A percentile compares a stretch with the other conserved stretches of the same genome.
These are phyloP conservation scores for Gossypium longicalyx DNA, from an alignment of 345 rosid species.

Conservation along the genomic window DNA sequence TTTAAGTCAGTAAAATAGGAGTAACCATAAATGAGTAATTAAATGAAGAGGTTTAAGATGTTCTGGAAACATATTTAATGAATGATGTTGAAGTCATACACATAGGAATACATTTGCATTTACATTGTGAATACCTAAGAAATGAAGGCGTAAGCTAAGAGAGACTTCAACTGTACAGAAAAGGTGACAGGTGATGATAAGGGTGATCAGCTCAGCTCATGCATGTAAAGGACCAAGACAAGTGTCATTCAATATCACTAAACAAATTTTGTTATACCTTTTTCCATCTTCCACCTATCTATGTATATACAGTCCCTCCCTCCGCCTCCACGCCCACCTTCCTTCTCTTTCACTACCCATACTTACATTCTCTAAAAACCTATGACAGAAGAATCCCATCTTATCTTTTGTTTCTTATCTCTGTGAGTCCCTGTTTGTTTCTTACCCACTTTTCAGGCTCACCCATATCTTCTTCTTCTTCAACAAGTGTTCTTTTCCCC, in stretches of 20 bases:
- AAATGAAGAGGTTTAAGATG: too few species aligned
- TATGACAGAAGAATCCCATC: too few species aligned
- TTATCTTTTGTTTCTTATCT: neutral
- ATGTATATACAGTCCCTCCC: neutral
- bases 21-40: too few species aligned
- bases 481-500: slow-evolving; percentile 11
- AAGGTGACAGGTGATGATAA: slow-evolving; percentile 8
- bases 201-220: neutral
- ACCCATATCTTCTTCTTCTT: slow-evolving; percentile 19
- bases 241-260: slow-evolving; percentile 2
- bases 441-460: neutral
- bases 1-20: too few species aligned
- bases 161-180: neutral
- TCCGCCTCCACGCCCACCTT: neutral
- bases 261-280: neutral
- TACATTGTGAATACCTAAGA: neutral
- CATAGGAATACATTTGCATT: neutral
- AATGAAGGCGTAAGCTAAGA: neutral
- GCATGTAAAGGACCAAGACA: slow-evolving; percentile 21
- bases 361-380: neutral
- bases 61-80: too few species aligned
- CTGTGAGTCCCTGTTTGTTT: neutral
- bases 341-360: slow-evolving; percentile 8
- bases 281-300: neutral
- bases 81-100: too few species aligned